Evolutionary conservation across 257 asterid genomes (phyloP), one percentile per base, ranked within the genome.

Genomic region (Nicotiana noctiflora): DNA sequence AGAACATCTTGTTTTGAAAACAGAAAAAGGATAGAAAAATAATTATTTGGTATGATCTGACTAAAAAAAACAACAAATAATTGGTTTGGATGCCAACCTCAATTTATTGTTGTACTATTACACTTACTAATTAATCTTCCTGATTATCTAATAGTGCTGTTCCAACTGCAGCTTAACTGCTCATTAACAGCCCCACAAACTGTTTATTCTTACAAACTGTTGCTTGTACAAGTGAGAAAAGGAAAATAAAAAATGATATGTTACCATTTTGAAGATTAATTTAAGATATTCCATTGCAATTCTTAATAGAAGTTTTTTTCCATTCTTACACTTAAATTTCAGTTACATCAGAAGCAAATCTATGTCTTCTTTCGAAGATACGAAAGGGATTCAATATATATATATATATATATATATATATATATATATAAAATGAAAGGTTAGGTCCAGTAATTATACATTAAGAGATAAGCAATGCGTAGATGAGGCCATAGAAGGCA

Each of bases 81-180:
- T 66, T 75, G 64, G 56, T 40, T 70, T 70, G 77, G 77, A 70
- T 40, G 56, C 77, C 77, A 70, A 70, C 77, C 31, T 70, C 77
- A 70, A 64, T 25, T 40, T 10, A 70, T 70, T 70, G 44, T 34
- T 34, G 18, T 17, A 1, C 15, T 70, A 70, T 70, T 40, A 8
- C 49, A 40, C 12, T 40, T 40, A 51, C 15, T 64, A 21, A n/a
- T n/a, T n/a, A n/a, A 6, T 51, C 56, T 51, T 51, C 18, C 18
- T 27, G 29, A 32, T 76, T 55, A 76, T 29, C 52, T 76, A 55
- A 55, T 46, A n/a, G 25, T 55, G 31, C 3, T 76, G 52, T 37
- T 67, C 18, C 55, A 37, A 2, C 53, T 66, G 75, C 29, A 32
- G 52, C 75, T 18, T 32, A 76, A 76, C 80, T 56, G 32, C 68